A percentile compares a stretch with the other conserved stretches of the same genome.
Conservation (phyloP, 495 filamentous ascomycete genomes). For the Penicillium psychrofluorescens region DNA sequence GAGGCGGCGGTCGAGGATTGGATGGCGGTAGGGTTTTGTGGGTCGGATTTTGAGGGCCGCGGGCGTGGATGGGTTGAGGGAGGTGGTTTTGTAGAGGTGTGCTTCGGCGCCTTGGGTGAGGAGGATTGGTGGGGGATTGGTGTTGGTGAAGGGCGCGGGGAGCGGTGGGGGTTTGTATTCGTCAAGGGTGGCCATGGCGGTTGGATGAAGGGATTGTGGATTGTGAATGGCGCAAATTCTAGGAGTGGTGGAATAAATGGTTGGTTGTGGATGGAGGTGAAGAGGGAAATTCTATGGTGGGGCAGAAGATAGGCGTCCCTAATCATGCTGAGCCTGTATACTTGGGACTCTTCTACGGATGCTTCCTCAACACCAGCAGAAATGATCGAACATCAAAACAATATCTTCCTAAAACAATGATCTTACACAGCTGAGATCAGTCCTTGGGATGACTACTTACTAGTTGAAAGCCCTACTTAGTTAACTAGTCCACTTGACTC, state of each 20-base stretch:
- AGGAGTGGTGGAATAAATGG: not conserved
- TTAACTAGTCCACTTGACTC: too few relatives aligned
- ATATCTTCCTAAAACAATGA: too few relatives aligned
- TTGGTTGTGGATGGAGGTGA: not conserved
- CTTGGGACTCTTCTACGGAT: too few relatives aligned
- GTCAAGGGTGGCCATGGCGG: slow-evolving; percentile 5
- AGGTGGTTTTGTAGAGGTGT: slow-evolving; percentile 80
- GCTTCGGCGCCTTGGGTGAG: slow-evolving; percentile 93
- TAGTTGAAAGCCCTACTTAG: too few relatives aligned
- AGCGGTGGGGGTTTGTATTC: slow-evolving; percentile 43
- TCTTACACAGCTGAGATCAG: too few relatives aligned
- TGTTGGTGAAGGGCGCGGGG: slow-evolving; percentile 58
- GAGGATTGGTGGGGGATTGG: slow-evolving; percentile 48
- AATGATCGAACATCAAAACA: too few relatives aligned
- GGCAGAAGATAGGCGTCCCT: too few relatives aligned
- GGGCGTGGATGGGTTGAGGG: slow-evolving; percentile 59
- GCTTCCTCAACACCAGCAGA: too few relatives aligned
- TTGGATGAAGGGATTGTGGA: not conserved
- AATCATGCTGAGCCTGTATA: too few relatives aligned
- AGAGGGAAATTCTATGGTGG: too few relatives aligned
- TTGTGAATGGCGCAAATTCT: not conserved
- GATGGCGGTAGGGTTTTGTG: slow-evolving; percentile 87
- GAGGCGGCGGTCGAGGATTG: slow-evolving; percentile 77
- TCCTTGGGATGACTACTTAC: too few relatives aligned
- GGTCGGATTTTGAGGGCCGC: slow-evolving; percentile 91